phyloP scores from a whole-genome alignment of 805 yeast species.

The Zygosaccharomyces bailii region DNA sequence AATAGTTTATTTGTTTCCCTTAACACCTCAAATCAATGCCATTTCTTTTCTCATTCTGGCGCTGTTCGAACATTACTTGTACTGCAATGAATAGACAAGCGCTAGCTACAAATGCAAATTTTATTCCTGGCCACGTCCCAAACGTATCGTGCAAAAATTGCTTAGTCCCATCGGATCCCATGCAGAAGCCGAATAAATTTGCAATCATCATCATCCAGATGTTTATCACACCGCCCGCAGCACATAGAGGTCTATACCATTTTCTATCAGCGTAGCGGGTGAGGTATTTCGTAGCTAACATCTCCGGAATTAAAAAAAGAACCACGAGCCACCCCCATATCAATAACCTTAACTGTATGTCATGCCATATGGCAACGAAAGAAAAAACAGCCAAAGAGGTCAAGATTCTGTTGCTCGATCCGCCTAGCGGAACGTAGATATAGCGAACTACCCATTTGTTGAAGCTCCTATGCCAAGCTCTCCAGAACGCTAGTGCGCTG shows the following conservation, averaged over 20 bases:
- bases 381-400: slow-evolving; percentile 85
- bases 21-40: slow-evolving; percentile 79
- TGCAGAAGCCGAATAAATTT: slow-evolving; percentile 88
- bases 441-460: slow-evolving; percentile 88
- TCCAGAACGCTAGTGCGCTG: slow-evolving; percentile 93
- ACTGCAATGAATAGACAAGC: slow-evolving; percentile 72
- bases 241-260: slow-evolving; percentile 83
- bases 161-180: slow-evolving; percentile 82
- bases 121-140: slow-evolving; percentile 63
- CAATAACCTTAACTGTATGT: slow-evolving; percentile 77
- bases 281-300: slow-evolving; percentile 50
- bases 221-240: slow-evolving; percentile 80
- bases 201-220: slow-evolving; percentile 99
- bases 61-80: slow-evolving; percentile 90
- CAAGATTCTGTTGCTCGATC: slow-evolving; percentile 63
- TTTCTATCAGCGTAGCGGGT: slow-evolving; percentile 43
- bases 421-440: slow-evolving; percentile 89
- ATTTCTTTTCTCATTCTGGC: slow-evolving; percentile 79
- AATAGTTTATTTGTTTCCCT: neutral
- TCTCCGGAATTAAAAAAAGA: slow-evolving; percentile 81
- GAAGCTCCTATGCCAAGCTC: slow-evolving; percentile 97
- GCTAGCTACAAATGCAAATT: slow-evolving; percentile 59
- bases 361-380: slow-evolving; percentile 98
- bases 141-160: slow-evolving; percentile 67
- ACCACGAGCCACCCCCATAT: slow-evolving; percentile 97